Evolutionary conservation across 768 basidiomycete genomes (phyloP), one percentile per base, ranked within the genome.

Genomic region (Psilocybe azurescens): DNA sequence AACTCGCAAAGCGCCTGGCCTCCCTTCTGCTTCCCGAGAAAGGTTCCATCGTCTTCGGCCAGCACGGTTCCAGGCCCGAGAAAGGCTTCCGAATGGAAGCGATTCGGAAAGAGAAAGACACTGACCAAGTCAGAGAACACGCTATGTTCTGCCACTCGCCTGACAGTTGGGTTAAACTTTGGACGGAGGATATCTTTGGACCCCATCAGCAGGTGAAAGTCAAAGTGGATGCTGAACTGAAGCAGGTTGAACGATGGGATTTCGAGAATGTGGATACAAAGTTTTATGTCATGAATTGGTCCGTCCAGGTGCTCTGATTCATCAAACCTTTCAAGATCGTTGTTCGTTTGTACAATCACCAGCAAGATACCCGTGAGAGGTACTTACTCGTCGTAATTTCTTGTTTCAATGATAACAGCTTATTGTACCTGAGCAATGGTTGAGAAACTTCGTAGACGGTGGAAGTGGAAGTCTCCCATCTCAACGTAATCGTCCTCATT

Each of bases 101-200:
- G 9, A 11, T 29, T 44, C 33, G 58, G 4, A 8, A 16, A 32
- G 14, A 2, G 5, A 11, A 44, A 1, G 36, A 13, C 48, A 11
- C 36, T 10, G 36, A 20, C 14, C 24, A 20, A 13, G 48, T 28
- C 11, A 55, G 39, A 16, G 6, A 58, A 57, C 44, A 54, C 51
- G 9, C 38, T 16, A 76, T 79, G 75, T 79, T 78, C 60, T 79
- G 78, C 44, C 76, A 80, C 60, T 75, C 72, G 29, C 75, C 77
- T 0, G 72, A 75, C n/a, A 75, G 71, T n/a, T 80, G 77, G 75
- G 58, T 60, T 7, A 66, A 71, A 24, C 58, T 78, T 55, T 81
- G 79, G 77, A 67, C 66, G 16, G 71, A 74, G 14, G 59, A 73
- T 41, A 68, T 79, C 9, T 82, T 82, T 50, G 62, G 58, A 44